phyloP scores from a whole-genome alignment of 169 alveolate genomes.

The Eimeria maxima region DNA sequence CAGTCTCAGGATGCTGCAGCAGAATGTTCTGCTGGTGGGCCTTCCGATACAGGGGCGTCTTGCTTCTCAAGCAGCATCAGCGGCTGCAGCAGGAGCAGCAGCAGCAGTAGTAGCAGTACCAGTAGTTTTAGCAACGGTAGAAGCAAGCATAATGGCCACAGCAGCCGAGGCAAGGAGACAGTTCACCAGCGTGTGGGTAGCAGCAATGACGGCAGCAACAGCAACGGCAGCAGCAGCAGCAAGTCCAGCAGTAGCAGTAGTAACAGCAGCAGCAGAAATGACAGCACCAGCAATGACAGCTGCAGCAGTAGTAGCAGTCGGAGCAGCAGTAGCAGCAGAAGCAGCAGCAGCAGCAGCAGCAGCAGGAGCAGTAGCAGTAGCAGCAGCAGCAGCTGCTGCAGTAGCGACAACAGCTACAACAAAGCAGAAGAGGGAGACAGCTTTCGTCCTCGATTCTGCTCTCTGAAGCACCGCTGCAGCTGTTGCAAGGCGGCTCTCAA shows the following conservation, averaged over 20 bases:
- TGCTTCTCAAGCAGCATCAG: background rate
- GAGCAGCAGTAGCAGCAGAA: background rate
- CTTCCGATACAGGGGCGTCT: background rate
- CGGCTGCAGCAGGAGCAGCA: slow-evolving; percentile 13
- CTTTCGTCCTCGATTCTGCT: background rate
- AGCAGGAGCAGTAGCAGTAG: slow-evolving; percentile 39
- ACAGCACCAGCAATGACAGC: background rate
- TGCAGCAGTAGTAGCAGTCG: background rate
- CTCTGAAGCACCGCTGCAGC: slow-evolving; percentile 9
- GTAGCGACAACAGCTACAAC: slow-evolving; percentile 25
- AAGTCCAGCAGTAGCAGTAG: background rate
- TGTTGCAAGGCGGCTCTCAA: background rate
- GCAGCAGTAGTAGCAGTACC: background rate
- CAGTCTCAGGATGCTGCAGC: slow-evolving; percentile 8
- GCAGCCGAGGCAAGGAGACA: background rate
- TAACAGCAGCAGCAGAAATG: background rate
- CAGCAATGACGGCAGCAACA: slow-evolving; percentile 8
- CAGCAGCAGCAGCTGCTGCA: slow-evolving; percentile 30
- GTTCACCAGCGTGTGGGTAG: background rate
- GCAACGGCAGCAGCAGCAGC: slow-evolving; percentile 15
- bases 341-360: slow-evolving; percentile 30
- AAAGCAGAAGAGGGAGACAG: background rate
- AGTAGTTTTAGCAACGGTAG: background rate
- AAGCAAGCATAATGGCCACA: background rate
- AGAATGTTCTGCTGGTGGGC: background rate